phyloP scores from a whole-genome alignment of 768 basidiomycete species.

The Suillus sp. region DNA sequence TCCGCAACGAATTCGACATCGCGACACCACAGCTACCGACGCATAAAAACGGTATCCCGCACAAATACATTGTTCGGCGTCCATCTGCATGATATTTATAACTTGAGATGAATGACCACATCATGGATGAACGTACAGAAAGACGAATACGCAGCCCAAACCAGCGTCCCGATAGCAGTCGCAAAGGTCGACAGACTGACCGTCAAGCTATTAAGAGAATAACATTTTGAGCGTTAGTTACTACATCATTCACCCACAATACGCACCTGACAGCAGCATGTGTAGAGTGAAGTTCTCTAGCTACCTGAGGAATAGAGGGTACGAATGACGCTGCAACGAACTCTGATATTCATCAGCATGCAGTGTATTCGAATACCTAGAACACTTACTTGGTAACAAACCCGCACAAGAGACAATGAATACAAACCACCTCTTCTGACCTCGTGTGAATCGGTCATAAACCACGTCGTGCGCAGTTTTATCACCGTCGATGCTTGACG shows the following conservation, averaged over 20 bases:
- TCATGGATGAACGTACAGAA: constrained; percentile 39
- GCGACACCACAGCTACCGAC: constrained; percentile 61
- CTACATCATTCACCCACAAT: neutral
- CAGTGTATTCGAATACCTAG: neutral
- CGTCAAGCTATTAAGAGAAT: constrained; percentile 35
- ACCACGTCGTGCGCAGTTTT: neutral
- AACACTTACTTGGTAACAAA: constrained; percentile 10
- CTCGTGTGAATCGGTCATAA: constrained; percentile 12
- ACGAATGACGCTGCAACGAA: constrained; percentile 68
- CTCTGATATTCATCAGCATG: constrained; percentile 39
- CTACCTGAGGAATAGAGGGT: constrained; percentile 69
- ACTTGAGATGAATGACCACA: constrained; percentile 2
- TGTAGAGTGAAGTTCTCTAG: constrained; percentile 58
- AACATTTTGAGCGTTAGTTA: neutral
- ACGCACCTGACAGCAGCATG: constrained; percentile 55
- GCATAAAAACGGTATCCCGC: constrained; percentile 55
- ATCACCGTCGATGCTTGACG: neutral
- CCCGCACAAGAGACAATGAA: constrained; percentile 12
- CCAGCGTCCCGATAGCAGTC: constrained; percentile 43
- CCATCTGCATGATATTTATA: constrained; percentile 47
- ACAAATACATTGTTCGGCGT: constrained; percentile 56
- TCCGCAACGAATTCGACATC: constrained; percentile 41
- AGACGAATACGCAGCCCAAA: constrained; percentile 49
- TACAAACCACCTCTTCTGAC: constrained; percentile 14
- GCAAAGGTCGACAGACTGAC: constrained; percentile 50